Evolutionary conservation across 2,329 filamentous ascomycete genomes (phyloP), one percentile per base, ranked within the genome.

Genomic region (Domatiomyces globalis): DNA sequence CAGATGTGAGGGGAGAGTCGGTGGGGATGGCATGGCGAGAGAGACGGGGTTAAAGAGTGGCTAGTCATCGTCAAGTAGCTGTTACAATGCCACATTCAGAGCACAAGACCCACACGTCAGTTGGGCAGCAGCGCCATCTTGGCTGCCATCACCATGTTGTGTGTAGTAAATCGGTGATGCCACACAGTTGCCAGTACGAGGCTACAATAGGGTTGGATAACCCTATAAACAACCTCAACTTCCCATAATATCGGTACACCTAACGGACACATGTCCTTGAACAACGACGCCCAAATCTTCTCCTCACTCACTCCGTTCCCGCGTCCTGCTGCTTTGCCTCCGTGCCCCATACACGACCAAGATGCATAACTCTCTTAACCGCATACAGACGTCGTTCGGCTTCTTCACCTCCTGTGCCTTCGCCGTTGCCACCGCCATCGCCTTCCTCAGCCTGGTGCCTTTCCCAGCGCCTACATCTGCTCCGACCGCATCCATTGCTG

Each of bases 401-500:
- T 95, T 94, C 80, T 95, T 96, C 76, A 96, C 92, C 17, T 94
- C 88, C 22, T 88, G 95, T 57, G 84, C 85, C 52, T 92, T 94
- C 65, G 79, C 79, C 52, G 78, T 95, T 50, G 89, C 81, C 49
- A 79, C 77, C 50, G 71, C 94, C 53, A 86, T 95, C 61, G 89
- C 90, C 46, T 71, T 84, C 48, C 73, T 84, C 48, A 89, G 87
- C 42, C 48, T 73, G 7, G 61, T 69, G 83, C 62, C 73, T 74
- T 53, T 79, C 15, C 63, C 63, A 12, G 60, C 83, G 3, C 83
- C 87, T 58, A 76, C 77, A 5, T 44, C 39, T 17, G 55, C 51
- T n/a, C 87, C 87, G 0, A 78, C 69, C 46, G 80, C 79, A 10
- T 75, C 68, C 50, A 71, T 94, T 53, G 72, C 76, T 57, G 70